A percentile compares a stretch with the other conserved stretches of the same genome.
Evolutionary conservation across 2,329 filamentous ascomycete species (phyloP).

Genomic region (Periconia sp.): DNA sequence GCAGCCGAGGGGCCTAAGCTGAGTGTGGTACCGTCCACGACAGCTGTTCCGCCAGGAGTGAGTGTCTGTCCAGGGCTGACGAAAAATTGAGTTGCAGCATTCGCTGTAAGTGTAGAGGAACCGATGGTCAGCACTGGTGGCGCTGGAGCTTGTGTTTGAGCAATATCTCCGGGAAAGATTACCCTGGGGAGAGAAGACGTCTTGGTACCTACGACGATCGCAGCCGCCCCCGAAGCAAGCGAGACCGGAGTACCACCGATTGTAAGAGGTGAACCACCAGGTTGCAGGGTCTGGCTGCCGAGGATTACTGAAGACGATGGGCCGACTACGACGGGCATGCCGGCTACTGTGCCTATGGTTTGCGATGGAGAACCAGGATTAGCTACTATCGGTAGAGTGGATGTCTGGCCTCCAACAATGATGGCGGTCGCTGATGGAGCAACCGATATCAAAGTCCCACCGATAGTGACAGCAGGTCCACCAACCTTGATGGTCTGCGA

Average conservation of each 20-base stretch:
- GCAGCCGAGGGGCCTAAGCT: slow-evolving; percentile 48
- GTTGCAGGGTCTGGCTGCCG: slow-evolving; percentile 41
- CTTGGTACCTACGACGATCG: slow-evolving; percentile 31
- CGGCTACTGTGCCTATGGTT: slow-evolving; percentile 34
- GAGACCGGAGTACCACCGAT: slow-evolving; percentile 42
- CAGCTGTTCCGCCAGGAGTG: slow-evolving; percentile 47
- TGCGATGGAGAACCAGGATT: slow-evolving; percentile 35
- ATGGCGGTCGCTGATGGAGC: slow-evolving; percentile 45
- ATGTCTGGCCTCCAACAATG: slow-evolving; percentile 40
- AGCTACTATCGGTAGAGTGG: slow-evolving; percentile 22
- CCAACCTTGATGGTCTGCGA: slow-evolving; percentile 44
- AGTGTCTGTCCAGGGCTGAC: slow-evolving; percentile 47
- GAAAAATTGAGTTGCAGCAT: slow-evolving; percentile 55
- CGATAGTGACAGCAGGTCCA: slow-evolving; percentile 41
- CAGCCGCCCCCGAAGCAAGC: slow-evolving; percentile 35
- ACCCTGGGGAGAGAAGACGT: slow-evolving; percentile 32
- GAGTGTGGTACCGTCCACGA: slow-evolving; percentile 47
- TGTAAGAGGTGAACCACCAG: slow-evolving; percentile 43
- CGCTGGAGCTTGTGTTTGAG: slow-evolving; percentile 15
- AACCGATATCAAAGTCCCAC: slow-evolving; percentile 41
- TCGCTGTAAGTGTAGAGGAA: slow-evolving; percentile 47
- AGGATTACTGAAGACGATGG: slow-evolving; percentile 42
- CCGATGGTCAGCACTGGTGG: slow-evolving; percentile 50
- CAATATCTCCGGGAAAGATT: slow-evolving; percentile 4
- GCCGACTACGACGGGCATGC: slow-evolving; percentile 34